These are phyloP conservation scores for Cryptococcus hybrid DNA, from an alignment of 1,284 basidiomycete genomes.

Conservation along the genomic window DNA sequence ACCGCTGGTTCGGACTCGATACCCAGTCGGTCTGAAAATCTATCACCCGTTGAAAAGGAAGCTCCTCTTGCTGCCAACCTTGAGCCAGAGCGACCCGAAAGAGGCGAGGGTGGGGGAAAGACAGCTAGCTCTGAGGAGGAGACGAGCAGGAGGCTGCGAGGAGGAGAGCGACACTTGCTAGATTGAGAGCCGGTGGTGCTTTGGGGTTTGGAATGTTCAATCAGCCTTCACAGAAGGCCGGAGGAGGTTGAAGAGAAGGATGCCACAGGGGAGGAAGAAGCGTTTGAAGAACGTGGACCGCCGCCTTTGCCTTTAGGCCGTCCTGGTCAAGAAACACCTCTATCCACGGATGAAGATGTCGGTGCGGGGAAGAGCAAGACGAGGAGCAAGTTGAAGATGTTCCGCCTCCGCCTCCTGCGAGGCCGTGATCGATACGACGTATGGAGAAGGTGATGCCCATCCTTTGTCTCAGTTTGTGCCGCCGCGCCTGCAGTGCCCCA, in stretches of 20 bases:
- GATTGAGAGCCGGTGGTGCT: conserved; percentile 45
- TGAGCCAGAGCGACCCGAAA: neutral
- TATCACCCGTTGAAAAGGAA: conserved; percentile 8
- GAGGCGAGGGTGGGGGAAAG: neutral
- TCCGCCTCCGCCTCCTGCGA: neutral
- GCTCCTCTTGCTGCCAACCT: conserved; percentile 2
- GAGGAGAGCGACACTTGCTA: conserved; percentile 43
- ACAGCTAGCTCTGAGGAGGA: conserved; percentile 20
- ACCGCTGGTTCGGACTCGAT: neutral
- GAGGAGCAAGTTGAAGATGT: neutral
- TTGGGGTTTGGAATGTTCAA: conserved; percentile 47
- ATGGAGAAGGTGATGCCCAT: conserved; percentile 10
- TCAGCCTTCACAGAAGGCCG: conserved; percentile 11
- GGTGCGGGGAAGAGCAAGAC: neutral
- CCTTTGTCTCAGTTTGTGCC: conserved; percentile 4
- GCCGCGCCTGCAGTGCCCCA: neutral
- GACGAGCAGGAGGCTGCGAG: conserved; percentile 44
- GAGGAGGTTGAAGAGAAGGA: conserved; percentile 14
- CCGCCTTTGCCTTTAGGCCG: conserved; percentile 7
- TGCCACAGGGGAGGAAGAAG: conserved; percentile 8
- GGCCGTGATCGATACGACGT: neutral
- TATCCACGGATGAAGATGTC: conserved; percentile 4
- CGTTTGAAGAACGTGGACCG: neutral
- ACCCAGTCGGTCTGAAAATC: neutral
- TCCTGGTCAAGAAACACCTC: conserved; percentile 10